These are phyloP conservation scores for Lipomyces spencermartinsiae DNA, from an alignment of 805 yeast genomes.

Conservation along the genomic window DNA sequence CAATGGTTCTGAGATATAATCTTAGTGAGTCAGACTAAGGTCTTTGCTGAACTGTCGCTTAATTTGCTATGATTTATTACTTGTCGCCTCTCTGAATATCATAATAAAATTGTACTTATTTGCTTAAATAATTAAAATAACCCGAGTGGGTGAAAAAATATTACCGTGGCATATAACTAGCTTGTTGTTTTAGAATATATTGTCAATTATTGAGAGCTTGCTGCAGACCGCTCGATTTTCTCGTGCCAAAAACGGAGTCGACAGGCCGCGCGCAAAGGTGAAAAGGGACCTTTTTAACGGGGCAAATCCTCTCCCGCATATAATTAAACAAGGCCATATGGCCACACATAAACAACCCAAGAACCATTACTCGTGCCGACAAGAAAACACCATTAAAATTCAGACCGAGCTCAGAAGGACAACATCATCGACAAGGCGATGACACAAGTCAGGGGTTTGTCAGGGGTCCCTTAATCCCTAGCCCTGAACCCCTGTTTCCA, in stretches of 20 bases:
- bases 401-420: neutral
- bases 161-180: neutral
- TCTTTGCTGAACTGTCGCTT: constrained; percentile 2
- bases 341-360: neutral
- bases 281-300: neutral
- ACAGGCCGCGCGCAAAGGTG: neutral
- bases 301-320: neutral
- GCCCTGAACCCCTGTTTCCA: no score
- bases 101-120: neutral
- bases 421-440: neutral
- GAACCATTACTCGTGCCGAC: neutral
- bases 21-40: no score
- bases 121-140: neutral
- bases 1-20: no score
- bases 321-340: constrained; percentile 3
- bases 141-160: no score
- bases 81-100: neutral
- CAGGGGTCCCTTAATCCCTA: neutral
- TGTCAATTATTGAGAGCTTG: neutral
- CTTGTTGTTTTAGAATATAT: neutral
- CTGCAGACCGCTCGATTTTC: neutral
- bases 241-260: neutral
- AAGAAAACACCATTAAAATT: neutral
- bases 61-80: neutral
- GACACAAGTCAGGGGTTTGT: constrained; percentile 2